Evolutionary conservation across 441 rosid species (phyloP), one percentile per base, ranked within the genome.

Genomic region (Euphorbia corollata): DNA sequence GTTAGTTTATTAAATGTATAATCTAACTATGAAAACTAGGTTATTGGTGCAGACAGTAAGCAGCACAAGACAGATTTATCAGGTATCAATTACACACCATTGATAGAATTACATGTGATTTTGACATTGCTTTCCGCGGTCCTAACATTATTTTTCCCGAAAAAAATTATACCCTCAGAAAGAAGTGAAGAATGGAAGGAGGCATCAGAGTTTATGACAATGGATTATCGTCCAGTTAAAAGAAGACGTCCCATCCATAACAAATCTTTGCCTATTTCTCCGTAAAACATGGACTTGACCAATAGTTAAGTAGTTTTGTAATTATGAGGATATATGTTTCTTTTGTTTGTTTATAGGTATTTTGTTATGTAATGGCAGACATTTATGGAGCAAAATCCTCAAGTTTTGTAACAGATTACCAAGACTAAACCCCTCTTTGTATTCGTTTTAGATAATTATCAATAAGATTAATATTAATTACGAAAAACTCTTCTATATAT

Each of bases 171-270:
- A 3, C 5, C 41, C 4, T 4, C 4, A 38, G 63, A 61, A 67
- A 32, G 39, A 12, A 30, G 38, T 6, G 54, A 20, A 2, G 80
- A 60, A 69, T 59, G 70, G 39, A 61, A 79, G 83, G 84, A 82
- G 69, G 67, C 65, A 9, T 71, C 82, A 7, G 71, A 82, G 19
- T 81, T 57, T 67, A 83, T 80, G 60, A 79, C 92, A 6, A 86
- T 80, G 89, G 92, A 86, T 78, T 86, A 86, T 76, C 61, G 84
- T 48, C 77, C 50, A 1, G 89, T 86, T 41, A 77, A 71, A 74
- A 79, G 84, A 80, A 75, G 89, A 74, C 80, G 82, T 13, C 92
- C 92, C 1, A 83, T 84, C 48, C 92, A 86, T 63, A 86, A 86
- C 86, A 83, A 80, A 60, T 70, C 87, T 51, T 50, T 80, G 75